A percentile compares a stretch with the other conserved stretches of the same genome.
phyloP scores from a whole-genome alignment of 2,329 filamentous ascomycete species.

The Colletotrichum ledebouriae region DNA sequence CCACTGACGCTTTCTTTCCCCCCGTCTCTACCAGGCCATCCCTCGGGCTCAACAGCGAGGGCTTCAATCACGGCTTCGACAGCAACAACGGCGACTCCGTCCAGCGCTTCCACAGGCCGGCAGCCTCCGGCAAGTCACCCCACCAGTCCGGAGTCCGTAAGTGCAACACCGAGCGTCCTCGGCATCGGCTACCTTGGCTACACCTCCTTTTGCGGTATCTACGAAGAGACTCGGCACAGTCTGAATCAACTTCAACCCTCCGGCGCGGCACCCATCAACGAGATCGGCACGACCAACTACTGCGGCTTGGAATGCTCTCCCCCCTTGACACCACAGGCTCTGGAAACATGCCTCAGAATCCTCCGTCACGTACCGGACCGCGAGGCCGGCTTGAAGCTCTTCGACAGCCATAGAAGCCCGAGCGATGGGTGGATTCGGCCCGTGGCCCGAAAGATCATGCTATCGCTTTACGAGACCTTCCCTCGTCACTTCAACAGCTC shows the following conservation, averaged over 20 bases:
- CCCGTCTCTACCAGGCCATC: background rate
- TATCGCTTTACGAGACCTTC: conserved; percentile 51
- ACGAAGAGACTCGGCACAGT: conserved; percentile 57
- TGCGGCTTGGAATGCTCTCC: conserved; percentile 33
- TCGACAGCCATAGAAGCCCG: conserved; percentile 43
- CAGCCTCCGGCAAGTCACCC: conserved; percentile 30
- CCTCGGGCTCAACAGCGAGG: background rate
- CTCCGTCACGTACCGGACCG: conserved; percentile 53
- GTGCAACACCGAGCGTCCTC: conserved; percentile 26
- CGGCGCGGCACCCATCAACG: conserved; percentile 21
- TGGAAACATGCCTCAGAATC: conserved; percentile 55
- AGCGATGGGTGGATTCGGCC: conserved; percentile 52
- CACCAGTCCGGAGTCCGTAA: conserved; percentile 37
- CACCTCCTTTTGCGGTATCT: conserved; percentile 58
- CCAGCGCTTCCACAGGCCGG: conserved; percentile 38
- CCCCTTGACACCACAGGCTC: conserved; percentile 38
- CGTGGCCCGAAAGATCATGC: conserved; percentile 48
- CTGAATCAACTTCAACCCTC: conserved; percentile 51
- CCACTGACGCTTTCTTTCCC: conserved; percentile 15
- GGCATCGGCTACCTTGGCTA: conserved; percentile 59
- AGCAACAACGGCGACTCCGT: conserved; percentile 1
- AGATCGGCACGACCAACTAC: conserved; percentile 27
- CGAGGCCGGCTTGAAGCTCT: conserved; percentile 44
- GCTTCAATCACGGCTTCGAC: conserved; percentile 18
- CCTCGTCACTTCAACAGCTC: conserved; percentile 41